Evolutionary conservation across 1,139 yeast species (phyloP).

Genomic region (Magnusiomyces suaveolens): DNA sequence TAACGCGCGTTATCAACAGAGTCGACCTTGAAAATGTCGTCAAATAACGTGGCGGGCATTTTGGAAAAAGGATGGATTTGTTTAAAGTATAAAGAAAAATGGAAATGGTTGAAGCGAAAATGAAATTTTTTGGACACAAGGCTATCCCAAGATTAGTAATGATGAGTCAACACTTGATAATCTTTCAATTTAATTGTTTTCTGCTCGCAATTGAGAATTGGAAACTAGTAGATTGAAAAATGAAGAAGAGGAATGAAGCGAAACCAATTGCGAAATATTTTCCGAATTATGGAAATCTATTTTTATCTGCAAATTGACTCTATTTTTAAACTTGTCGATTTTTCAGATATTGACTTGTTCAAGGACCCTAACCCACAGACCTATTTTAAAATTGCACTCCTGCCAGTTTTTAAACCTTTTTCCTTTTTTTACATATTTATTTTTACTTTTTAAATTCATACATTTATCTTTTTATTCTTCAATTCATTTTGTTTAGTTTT

Average conservation of each 20-base stretch:
- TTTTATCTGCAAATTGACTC: too few species aligned
- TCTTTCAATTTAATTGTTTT: too few species aligned
- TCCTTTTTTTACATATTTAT: background rate
- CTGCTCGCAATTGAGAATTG: too few species aligned
- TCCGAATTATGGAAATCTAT: too few species aligned
- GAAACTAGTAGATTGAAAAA: too few species aligned
- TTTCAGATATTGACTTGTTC: too few species aligned
- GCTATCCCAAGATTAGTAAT: background rate
- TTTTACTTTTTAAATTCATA: too few species aligned
- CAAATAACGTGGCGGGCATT: constrained; percentile 82
- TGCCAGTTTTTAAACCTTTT: background rate
- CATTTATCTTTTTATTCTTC: too few species aligned
- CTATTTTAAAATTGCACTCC: background rate
- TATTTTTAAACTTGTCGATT: background rate
- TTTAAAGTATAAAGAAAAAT: background rate
- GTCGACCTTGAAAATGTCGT: constrained; percentile 82
- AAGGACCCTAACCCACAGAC: background rate
- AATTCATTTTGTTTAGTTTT: too few species aligned
- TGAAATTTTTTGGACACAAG: background rate
- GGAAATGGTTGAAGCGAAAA: background rate
- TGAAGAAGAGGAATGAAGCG: too few species aligned
- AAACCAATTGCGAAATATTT: too few species aligned
- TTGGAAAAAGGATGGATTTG: background rate
- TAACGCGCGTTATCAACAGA: constrained; percentile 84
- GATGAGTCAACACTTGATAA: too few species aligned